Evolutionary conservation across 441 rosid genomes (phyloP), one percentile per base, ranked within the genome.

Genomic region (Jatropha podagrica): DNA sequence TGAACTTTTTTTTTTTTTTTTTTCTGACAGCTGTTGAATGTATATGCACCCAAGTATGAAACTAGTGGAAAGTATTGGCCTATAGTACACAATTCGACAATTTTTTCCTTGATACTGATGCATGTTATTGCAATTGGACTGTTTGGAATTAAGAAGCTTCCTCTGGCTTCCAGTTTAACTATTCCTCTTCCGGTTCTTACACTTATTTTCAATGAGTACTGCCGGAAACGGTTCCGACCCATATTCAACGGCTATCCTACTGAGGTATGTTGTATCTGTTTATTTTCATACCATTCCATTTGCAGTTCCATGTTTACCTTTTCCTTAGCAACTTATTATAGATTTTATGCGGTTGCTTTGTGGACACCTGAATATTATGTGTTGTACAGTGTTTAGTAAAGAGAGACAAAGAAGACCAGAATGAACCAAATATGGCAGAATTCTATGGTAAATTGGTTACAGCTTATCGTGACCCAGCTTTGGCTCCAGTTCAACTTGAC

Each of bases 1-100:
- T 32, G 58, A 23, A 23, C 20, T 59, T 38, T 32, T 78, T 27
- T 8, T 20, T 7, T 37, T 27, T 6, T 11, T 14, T 38, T 40
- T 7, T 44, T 65, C 60, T 70, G 85, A 82, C 95, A 96, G 98
- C 86, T 96, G 54, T 76, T 93, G 82, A 92, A 96, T 69, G 93
- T 96, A 59, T 93, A 93, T 81, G 90, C 82, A 63, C 91, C 95
- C 8, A 88, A 83, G 85, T 90, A 85, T 65, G 96, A 94, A 80
- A 92, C 97, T 10, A 87, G 87, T 7, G 96, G 97, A 65, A 89
- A 84, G 77, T 93, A 89, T 77, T 96, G 98, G 98, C 97, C 98
- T 15, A 83, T 91, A 54, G 97, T 89, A 75, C 97, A 96, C 80
- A 82, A 82, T 81, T 86, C 92, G 20, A 92, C 85, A 78, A 87